Base-by-base conservation (phyloP, 192 early-diverging fungal genomes). In the Jimgerdemannia lactiflua region DNA sequence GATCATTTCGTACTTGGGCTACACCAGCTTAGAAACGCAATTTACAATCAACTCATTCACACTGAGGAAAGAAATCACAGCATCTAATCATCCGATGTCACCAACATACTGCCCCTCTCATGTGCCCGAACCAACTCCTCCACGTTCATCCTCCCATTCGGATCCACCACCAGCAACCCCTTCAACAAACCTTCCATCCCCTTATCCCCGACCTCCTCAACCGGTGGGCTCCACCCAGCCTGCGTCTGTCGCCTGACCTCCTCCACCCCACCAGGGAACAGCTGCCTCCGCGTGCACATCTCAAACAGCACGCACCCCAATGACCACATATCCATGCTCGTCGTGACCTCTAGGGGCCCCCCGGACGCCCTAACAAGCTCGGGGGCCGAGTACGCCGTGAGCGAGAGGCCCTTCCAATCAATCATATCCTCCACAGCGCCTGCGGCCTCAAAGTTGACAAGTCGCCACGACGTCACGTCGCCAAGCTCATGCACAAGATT, bases 241-340 rank as follows among this genome's bases (percentile, higher is more conserved):
- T 59, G 49, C 2, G 49, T 59, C 49, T 14, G 0, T 59, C 49
- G 6, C 49, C 14, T 59, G 8, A 59, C 49, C 49, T 59, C 49
- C 49, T 59, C 49, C 14, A 59, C 49, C 2, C 49, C 49, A 10
- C 49, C 49, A 14, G 49, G 49, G 71, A 73, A 73, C 19, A 73
- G 44, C 17, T 42, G 71, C 71, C 42, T 65, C 59, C 42, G 29
- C 10, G 71, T 73, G 40, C 54, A 3, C 8, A 73, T 18, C 44
- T 73, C 54, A 64, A 63, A 73, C 6, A 73, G 9, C 7, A 73
- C 6, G 44, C 71, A 73, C 4, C 71, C 71, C 7, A 43, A 29
- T 11, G 71, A 73, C 71, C 71, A 73, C n/a, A 39, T 39, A 73
- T 73, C 71, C 42, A 73, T 42, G 6, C 8, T 10, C 49, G 49